A percentile compares a stretch with the other conserved stretches of the same genome.
Evolutionary conservation across 192 early-diverging fungal species (phyloP).

Genomic region (Coemansia asiatica): DNA sequence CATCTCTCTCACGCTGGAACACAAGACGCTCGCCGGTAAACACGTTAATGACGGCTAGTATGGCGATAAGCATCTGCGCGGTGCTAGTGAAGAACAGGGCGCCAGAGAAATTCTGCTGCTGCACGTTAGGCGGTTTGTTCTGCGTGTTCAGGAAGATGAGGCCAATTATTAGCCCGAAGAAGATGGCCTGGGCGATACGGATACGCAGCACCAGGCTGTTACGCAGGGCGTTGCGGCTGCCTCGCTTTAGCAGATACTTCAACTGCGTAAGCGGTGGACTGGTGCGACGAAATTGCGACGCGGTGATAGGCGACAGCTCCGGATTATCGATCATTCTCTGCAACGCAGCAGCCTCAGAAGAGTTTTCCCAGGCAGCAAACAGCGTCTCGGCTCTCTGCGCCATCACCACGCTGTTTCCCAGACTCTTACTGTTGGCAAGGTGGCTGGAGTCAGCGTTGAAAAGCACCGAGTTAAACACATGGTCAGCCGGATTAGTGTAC

Average conservation of each 20-base stretch:
- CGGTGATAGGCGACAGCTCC: constrained; percentile 16
- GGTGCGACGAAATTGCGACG: constrained; percentile 28
- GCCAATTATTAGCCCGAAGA: constrained; percentile 59
- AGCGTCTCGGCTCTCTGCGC: constrained; percentile 25
- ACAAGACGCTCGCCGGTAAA: constrained; percentile 59
- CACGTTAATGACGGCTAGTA: constrained; percentile 54
- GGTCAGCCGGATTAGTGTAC: constrained; percentile 61
- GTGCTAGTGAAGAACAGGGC: constrained; percentile 57
- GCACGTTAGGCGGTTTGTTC: constrained; percentile 22
- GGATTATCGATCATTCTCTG: constrained; percentile 24
- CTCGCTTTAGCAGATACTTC: constrained; percentile 47
- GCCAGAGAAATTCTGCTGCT: constrained; percentile 57
- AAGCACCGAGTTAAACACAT: constrained; percentile 59
- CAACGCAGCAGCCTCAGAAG: constrained; percentile 25
- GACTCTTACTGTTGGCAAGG: neutral
- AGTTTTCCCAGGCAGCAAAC: constrained; percentile 43
- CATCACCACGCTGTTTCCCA: constrained; percentile 7
- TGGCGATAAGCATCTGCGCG: constrained; percentile 48
- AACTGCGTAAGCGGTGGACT: constrained; percentile 41
- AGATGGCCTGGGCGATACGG: constrained; percentile 46
- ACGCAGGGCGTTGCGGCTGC: constrained; percentile 49
- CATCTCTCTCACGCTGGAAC: constrained; percentile 59
- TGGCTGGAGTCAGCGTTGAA: constrained; percentile 36
- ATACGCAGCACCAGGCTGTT: constrained; percentile 56
- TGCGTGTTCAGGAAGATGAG: constrained; percentile 57